Evolutionary conservation across 1,284 basidiomycete genomes (phyloP).

Genomic region (Moniliophthora roreri): DNA sequence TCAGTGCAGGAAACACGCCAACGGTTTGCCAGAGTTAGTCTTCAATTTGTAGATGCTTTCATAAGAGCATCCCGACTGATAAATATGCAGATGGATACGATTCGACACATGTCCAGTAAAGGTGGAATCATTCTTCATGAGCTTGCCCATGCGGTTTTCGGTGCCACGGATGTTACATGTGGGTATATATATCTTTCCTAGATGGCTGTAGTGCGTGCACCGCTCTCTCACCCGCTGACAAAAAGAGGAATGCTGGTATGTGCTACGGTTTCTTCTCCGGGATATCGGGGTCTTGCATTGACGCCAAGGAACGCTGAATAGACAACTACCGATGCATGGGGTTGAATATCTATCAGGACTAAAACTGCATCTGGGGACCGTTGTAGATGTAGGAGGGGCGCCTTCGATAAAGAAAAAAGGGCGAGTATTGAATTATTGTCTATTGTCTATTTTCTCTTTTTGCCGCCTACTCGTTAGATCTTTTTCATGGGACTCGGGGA

Average conservation of each 20-base stretch:
- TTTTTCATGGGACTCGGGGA: too few relatives aligned
- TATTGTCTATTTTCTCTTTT: too few relatives aligned
- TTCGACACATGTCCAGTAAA: conserved; percentile 10
- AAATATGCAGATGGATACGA: conserved; percentile 4
- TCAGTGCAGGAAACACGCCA: conserved; percentile 6
- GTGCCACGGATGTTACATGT: conserved; percentile 13
- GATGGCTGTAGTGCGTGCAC: conserved; percentile 14
- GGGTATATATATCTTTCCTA: too few relatives aligned
- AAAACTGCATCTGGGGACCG: conserved; percentile 4
- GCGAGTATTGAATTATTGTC: too few relatives aligned
- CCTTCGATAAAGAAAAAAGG: too few relatives aligned
- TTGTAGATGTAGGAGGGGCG: background rate
- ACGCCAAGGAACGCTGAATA: background rate
- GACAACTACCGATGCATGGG: conserved; percentile 12
- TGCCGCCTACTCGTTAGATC: too few relatives aligned
- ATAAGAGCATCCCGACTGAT: too few relatives aligned
- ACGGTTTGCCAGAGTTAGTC: conserved; percentile 11
- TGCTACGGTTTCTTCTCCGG: background rate
- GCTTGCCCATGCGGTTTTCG: conserved; percentile 17
- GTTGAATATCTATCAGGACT: conserved; percentile 9
- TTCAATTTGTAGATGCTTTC: background rate
- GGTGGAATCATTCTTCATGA: conserved; percentile 19
- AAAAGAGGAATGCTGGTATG: conserved; percentile 16
- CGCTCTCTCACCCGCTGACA: conserved; percentile 6
- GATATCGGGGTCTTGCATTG: too few relatives aligned